Conservation (phyloP, 2,329 filamentous ascomycete species). For the Aspergillus ochraceus region DNA sequence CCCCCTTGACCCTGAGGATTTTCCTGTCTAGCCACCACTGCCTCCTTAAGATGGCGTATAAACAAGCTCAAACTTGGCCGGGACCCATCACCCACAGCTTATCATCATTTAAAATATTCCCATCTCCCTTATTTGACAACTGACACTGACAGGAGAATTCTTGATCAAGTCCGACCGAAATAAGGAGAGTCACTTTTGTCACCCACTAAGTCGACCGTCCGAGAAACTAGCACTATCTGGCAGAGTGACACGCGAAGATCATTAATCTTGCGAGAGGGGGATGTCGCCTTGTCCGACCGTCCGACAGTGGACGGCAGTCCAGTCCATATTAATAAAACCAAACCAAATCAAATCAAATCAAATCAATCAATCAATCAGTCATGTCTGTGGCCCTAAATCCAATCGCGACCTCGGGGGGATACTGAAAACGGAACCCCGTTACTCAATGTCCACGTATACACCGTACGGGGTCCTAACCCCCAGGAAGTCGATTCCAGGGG, state of each 20-base stretch:
- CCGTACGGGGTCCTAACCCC: too few relatives aligned
- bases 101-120: slow-evolving; percentile 8
- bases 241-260: slow-evolving; percentile 4
- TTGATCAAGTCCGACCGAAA: neutral
- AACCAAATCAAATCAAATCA: too few relatives aligned
- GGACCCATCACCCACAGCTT: slow-evolving; percentile 6
- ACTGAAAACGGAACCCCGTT: neutral
- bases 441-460: neutral
- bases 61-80: slow-evolving; percentile 13
- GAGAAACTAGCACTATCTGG: neutral
- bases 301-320: neutral
- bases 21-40: neutral
- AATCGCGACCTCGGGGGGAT: neutral
- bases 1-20: neutral
- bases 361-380: neutral
- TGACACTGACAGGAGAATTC: slow-evolving; percentile 5
- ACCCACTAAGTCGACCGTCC: neutral
- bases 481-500: neutral
- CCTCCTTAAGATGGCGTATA: slow-evolving; percentile 7
- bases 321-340: neutral
- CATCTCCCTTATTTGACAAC: neutral
- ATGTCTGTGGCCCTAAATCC: neutral
- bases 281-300: neutral
- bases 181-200: neutral
- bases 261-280: neutral